Conservation (phyloP, 176 grass and related monocot genomes). For the Olyra latifolia region DNA sequence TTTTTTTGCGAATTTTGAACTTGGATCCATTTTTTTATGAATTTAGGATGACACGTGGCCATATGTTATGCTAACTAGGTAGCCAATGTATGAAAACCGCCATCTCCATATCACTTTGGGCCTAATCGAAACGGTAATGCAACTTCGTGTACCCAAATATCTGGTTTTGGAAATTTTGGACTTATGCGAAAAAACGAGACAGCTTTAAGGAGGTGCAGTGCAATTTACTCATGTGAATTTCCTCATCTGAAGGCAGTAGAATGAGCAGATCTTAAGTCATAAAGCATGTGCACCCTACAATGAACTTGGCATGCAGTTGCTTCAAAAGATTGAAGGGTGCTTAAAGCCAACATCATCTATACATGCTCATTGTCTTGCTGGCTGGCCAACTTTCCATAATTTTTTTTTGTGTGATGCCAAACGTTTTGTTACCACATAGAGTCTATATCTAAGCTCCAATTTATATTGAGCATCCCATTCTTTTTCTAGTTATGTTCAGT, state of each 20-base stretch:
- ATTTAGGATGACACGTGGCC: too few relatives aligned
- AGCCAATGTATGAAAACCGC: too few relatives aligned
- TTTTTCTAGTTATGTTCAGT: not conserved
- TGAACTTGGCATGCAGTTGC: not conserved
- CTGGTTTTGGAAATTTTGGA: too few relatives aligned
- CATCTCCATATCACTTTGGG: too few relatives aligned
- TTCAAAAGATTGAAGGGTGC: not conserved
- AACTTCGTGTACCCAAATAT: too few relatives aligned
- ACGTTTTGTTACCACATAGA: not conserved
- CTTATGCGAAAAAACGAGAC: too few relatives aligned
- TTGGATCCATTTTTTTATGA: too few relatives aligned
- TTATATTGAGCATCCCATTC: not conserved
- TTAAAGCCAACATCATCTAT: not conserved
- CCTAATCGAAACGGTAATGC: too few relatives aligned
- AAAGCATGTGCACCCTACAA: not conserved
- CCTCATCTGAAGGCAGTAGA: not conserved
- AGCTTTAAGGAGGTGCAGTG: too few relatives aligned
- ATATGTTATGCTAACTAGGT: too few relatives aligned
- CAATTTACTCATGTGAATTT: not conserved
- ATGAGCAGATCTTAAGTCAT: not conserved
- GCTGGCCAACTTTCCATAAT: not conserved
- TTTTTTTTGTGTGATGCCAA: not conserved
- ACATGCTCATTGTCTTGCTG: not conserved
- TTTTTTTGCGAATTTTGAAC: too few relatives aligned
- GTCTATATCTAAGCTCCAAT: not conserved